Evolutionary conservation across 2,329 filamentous ascomycete species (phyloP).

Genomic region (Sarocladiaceae sp.): DNA sequence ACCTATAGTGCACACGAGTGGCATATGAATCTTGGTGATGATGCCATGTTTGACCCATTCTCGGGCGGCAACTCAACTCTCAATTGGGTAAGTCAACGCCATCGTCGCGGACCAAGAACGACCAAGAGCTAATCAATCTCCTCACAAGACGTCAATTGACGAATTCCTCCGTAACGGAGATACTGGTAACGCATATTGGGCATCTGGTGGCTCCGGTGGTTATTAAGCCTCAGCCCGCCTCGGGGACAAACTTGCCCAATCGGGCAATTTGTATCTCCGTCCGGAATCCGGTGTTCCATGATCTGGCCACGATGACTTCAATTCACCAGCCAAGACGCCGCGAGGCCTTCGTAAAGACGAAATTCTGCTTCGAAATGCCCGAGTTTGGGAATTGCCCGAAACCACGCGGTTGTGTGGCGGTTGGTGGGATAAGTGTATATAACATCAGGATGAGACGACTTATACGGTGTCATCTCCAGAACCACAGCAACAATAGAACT

Average conservation of each 20-base stretch:
- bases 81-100: conserved; percentile 32
- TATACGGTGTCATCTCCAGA: no score
- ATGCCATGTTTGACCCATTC: conserved; percentile 32
- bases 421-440: no score
- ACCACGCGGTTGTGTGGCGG: no score
- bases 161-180: neutral
- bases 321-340: neutral
- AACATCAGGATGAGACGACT: no score
- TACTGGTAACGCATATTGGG: neutral
- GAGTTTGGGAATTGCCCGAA: no score
- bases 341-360: no score
- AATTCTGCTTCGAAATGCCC: no score
- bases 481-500: no score
- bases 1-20: neutral
- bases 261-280: conserved; percentile 1
- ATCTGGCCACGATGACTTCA: neutral
- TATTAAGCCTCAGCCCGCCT: neutral
- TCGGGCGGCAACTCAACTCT: conserved; percentile 27
- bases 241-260: neutral
- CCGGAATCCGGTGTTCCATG: no score
- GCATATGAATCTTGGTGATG: conserved; percentile 22
- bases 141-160: no score
- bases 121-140: neutral
- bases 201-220: neutral
- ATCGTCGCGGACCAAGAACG: neutral